Conservation (phyloP, 2,329 filamentous ascomycete genomes). For the Rhynchosporium graminicola region DNA sequence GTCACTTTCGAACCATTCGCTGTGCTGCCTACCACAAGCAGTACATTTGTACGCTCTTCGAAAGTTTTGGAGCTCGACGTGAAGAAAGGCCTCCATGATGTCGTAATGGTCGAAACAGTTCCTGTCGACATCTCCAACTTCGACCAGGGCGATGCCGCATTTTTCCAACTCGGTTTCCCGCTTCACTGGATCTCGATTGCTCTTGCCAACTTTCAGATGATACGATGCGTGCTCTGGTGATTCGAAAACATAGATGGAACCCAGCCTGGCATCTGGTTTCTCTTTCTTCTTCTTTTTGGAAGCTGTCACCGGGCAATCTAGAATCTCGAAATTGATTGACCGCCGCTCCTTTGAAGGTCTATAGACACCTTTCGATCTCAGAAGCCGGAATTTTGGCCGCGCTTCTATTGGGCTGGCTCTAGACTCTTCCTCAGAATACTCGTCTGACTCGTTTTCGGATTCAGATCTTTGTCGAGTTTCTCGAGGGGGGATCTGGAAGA, state of each 20-base stretch:
- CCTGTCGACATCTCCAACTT: constrained; percentile 8
- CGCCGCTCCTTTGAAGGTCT: background rate
- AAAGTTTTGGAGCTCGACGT: constrained; percentile 21
- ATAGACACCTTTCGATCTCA: background rate
- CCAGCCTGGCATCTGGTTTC: background rate
- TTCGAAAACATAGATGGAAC: constrained; percentile 21
- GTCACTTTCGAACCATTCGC: constrained; percentile 27
- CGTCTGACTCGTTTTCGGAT: background rate
- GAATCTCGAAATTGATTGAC: background rate
- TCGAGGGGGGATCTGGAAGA: background rate
- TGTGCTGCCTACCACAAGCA: constrained; percentile 9
- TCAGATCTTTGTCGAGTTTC: background rate
- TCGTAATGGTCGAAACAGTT: constrained; percentile 23
- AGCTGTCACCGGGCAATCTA: background rate
- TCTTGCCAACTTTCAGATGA: constrained; percentile 24
- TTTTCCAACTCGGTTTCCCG: constrained; percentile 20
- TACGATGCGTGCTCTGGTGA: constrained; percentile 8
- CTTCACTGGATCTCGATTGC: constrained; percentile 10
- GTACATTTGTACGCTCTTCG: constrained; percentile 20
- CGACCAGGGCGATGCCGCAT: constrained; percentile 15
- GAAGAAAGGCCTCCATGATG: constrained; percentile 22
- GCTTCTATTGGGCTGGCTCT: background rate
- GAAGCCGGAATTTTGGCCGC: background rate
- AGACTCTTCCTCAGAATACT: background rate
- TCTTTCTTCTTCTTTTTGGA: constrained; percentile 6